Evolutionary conservation across 192 early-diverging fungal species (phyloP).

Genomic region (Backusella westeae): DNA sequence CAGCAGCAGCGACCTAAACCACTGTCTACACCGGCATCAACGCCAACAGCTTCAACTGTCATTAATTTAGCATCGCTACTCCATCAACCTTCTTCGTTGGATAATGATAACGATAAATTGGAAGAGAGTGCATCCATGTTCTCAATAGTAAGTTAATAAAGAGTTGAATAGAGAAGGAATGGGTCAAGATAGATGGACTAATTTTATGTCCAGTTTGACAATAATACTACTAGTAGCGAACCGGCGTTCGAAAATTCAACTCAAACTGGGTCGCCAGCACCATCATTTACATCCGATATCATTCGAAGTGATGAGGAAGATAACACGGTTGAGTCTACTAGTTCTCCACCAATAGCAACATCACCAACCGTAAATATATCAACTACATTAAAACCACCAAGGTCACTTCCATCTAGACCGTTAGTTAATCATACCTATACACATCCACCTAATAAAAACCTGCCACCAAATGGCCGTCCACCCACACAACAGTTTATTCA

Average conservation of each 20-base stretch:
- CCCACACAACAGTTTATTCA: not conserved
- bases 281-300: not conserved
- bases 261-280: not conserved
- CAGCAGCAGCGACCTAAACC: not conserved
- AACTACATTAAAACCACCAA: not conserved
- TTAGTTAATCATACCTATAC: not conserved
- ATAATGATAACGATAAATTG: not conserved
- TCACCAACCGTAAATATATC: not conserved
- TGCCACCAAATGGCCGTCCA: not conserved
- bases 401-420: not conserved
- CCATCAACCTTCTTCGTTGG: not conserved
- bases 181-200: not conserved
- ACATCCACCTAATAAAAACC: not conserved
- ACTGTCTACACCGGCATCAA: not conserved
- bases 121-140: not conserved
- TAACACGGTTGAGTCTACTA: not conserved
- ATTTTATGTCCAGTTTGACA: not conserved
- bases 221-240: not conserved
- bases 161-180: not conserved
- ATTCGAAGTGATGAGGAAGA: not conserved
- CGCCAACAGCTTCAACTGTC: not conserved
- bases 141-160: constrained; percentile 2
- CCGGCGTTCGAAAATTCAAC: not conserved
- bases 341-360: not conserved
- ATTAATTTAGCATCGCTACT: constrained; percentile 5